phyloP scores from a whole-genome alignment of 2,329 filamentous ascomycete genomes.

The Pseudogymnoascus sp. region DNA sequence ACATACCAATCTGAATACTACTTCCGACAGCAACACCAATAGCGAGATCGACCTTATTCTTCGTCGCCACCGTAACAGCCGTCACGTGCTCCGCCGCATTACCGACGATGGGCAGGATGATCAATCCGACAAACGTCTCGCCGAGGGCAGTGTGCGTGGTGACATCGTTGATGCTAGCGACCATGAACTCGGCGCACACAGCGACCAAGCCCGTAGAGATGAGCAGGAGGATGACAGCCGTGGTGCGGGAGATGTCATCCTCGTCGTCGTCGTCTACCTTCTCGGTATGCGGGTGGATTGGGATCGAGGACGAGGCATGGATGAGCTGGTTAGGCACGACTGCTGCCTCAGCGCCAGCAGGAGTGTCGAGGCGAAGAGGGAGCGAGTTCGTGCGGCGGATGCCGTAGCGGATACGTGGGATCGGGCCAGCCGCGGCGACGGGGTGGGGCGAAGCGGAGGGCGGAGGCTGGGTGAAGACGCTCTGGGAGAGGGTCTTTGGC shows the following conservation, averaged over 20 bases:
- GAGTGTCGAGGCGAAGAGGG: constrained; percentile 48
- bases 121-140: constrained; percentile 63
- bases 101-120: constrained; percentile 64
- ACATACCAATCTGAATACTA: constrained; percentile 57
- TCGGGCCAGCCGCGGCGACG: constrained; percentile 30
- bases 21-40: constrained; percentile 65
- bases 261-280: constrained; percentile 31
- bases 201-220: constrained; percentile 58
- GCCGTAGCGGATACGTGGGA: constrained; percentile 52
- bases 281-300: neutral
- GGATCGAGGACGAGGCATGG: neutral
- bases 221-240: constrained; percentile 54
- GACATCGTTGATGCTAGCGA: constrained; percentile 57
- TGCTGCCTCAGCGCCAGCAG: neutral
- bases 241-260: constrained; percentile 43
- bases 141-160: constrained; percentile 47
- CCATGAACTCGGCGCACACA: constrained; percentile 61
- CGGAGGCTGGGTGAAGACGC: constrained; percentile 53
- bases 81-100: constrained; percentile 69
- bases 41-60: constrained; percentile 69
- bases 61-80: constrained; percentile 60
- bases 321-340: neutral
- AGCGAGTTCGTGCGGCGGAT: constrained; percentile 68
- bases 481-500: constrained; percentile 60
- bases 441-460: constrained; percentile 23